Evolutionary conservation across 108 stramenopile genomes (phyloP).

Genomic region (Pelagomonas calceolata): DNA sequence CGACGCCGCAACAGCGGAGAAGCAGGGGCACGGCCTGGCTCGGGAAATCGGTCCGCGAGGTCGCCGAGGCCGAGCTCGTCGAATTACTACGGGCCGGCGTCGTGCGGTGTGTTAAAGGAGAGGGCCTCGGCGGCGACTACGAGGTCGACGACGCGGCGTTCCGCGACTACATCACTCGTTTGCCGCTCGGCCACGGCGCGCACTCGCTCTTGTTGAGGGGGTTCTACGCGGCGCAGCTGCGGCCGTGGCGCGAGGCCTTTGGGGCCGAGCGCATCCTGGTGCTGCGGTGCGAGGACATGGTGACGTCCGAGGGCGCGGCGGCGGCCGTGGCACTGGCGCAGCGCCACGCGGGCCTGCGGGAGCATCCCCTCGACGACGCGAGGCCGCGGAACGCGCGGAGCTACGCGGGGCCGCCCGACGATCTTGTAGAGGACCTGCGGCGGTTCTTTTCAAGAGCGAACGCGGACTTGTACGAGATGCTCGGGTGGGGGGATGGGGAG

Average conservation of each 20-base stretch:
- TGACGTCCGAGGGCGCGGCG: slow-evolving; percentile 30
- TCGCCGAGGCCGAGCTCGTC: slow-evolving; percentile 9
- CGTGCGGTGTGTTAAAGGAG: no score
- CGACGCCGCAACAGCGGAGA: slow-evolving; percentile 65
- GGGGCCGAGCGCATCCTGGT: slow-evolving; percentile 54
- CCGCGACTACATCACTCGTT: background rate
- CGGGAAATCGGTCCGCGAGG: slow-evolving; percentile 57
- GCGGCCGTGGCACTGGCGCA: slow-evolving; percentile 48
- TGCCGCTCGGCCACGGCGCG: slow-evolving; percentile 49
- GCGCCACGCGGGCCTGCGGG: slow-evolving; percentile 53
- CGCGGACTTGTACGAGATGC: slow-evolving; percentile 13
- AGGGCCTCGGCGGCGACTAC: background rate
- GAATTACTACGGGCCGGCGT: background rate
- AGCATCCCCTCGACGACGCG: slow-evolving; percentile 18
- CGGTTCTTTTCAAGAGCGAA: slow-evolving; percentile 34
- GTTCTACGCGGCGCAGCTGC: slow-evolving; percentile 77
- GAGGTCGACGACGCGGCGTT: background rate
- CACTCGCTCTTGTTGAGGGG: slow-evolving; percentile 77
- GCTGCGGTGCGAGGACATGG: slow-evolving; percentile 67
- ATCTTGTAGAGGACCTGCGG: slow-evolving; percentile 12
- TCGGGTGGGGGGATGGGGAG: slow-evolving; percentile 2
- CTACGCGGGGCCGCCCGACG: slow-evolving; percentile 21
- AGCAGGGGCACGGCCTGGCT: slow-evolving; percentile 62
- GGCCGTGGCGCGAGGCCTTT: slow-evolving; percentile 77
- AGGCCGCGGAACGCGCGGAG: slow-evolving; percentile 22